Base-by-base conservation (phyloP, 345 rosid species). In the Zanthoxylum bungeanum region DNA sequence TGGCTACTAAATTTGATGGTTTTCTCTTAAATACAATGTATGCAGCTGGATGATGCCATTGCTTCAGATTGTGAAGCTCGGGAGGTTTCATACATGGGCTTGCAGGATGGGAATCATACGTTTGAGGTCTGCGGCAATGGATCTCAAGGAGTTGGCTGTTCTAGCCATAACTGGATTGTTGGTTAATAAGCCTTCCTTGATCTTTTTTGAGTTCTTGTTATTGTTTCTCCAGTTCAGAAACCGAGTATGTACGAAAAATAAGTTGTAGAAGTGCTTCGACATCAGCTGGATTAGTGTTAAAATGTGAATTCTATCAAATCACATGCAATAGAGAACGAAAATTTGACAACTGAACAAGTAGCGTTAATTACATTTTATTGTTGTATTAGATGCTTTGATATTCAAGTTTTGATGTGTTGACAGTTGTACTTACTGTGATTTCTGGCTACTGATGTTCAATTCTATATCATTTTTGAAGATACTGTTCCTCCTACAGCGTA, bases 51-150 rank as follows among this genome's bases (percentile, higher is more conserved):
- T 86, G 65, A 79, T 75, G 89, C 78, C 9, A 36, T 55, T 59
- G 71, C 80, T 73, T 79, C 88, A 71, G 86, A 86, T 58, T 92
- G 97, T 70, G 85, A 81, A 65, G 68, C 49, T 66, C 69, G 80
- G 82, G 53, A 80, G 73, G 75, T 81, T 78, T 72, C 73, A n/a
- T 92, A 86, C 77, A 49, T 78, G 7, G 85, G 84, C 50, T 81
- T 94, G 79, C 70, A 57, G 50, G 98, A 92, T 4, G 98, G 98
- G 27, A 82, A 83, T 50, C 98, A 94, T 82, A 72, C 88, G 60
- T 89, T 92, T 77, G 82, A 77, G 81, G 92, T 92, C 76, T 92
- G 98, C 73, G 42, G 75, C 70, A 81, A 82, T 61, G 81, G 79
- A 74, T 72, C 80, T 72, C 78, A 53, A 70, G 85, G 81, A 82